Base-by-base conservation (phyloP, 495 filamentous ascomycete genomes). In the Gamarada debralockiae region DNA sequence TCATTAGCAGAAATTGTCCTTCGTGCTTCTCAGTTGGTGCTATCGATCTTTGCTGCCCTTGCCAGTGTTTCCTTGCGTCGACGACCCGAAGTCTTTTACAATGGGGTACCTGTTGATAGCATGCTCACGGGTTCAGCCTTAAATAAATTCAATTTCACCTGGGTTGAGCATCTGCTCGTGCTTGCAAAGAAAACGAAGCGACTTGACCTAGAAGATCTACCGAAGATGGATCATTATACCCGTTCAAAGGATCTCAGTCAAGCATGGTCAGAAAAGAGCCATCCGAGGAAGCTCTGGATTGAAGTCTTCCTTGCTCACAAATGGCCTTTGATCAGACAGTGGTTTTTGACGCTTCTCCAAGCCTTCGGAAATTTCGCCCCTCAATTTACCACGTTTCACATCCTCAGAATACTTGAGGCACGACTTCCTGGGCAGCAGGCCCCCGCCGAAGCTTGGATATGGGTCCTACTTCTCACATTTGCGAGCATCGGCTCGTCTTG, bases 351-450 rank as follows among this genome's bases (percentile, higher is more conserved):
- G 2, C 18, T 82, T 0, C 21, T 75, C 5, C 69, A 72, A 27
- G 78, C 80, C 3, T 62, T 84, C 23, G 63, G 84, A 3, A 79
- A 77, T 37, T 87, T 90, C 48, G 78, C 77, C 0, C 89, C 89
- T 0, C 87, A 90, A 56, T 76, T 85, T 48, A 81, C 85, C 10
- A 75, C 87, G 47, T 76, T 81, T 49, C 74, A 82, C 41, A 73
- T 93, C 21, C 66, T 93, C 17, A 71, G 64, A 15, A 61, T 66
- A 1, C 69, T 92, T n/a, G 87, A 92, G 65, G 65, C 56, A n/a
- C 74, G 79, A 3, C 56, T 69, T n/a, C 25, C 65, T 25, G 71
- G 75, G 45, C 37, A 57, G 12, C 6, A 37, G n/a, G 57, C 74
- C 48, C 67, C 67, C n/a, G 56, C 68, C 5, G 71, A 77, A 15